Conservation (phyloP, 75 land plant species). For the Ceratopteris richardii region DNA sequence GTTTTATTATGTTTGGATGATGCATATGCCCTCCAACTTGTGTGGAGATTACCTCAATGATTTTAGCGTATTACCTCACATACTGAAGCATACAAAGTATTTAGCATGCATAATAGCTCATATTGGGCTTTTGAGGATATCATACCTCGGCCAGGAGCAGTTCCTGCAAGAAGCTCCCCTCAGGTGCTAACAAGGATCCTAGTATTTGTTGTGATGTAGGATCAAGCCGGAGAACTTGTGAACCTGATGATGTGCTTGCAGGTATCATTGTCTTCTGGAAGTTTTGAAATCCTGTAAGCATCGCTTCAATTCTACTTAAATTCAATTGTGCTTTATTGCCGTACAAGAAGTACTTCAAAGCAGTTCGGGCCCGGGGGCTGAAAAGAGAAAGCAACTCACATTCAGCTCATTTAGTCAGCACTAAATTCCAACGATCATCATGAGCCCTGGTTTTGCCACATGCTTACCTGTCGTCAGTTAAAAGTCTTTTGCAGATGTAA, state of each 20-base stretch:
- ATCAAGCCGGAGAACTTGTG: conserved; percentile 12
- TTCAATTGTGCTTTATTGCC: conserved; percentile 22
- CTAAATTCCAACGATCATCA: no score
- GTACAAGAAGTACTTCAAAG: conserved; percentile 33
- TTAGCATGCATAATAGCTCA: neutral
- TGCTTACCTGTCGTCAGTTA: conserved; percentile 40
- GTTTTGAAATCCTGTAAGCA: conserved; percentile 22
- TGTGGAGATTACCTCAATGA: no score
- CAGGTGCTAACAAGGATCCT: conserved; percentile 23
- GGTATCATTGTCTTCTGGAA: conserved; percentile 21
- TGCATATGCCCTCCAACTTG: no score
- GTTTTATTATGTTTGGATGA: no score
- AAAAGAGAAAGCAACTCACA: neutral
- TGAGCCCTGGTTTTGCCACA: no score
- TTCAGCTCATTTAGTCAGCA: no score
- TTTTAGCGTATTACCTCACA: neutral
- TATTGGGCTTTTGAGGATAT: neutral
- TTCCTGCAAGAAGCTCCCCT: conserved; percentile 34
- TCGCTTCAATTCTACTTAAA: conserved; percentile 20
- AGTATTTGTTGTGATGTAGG: conserved; percentile 23
- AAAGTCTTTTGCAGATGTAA: conserved; percentile 29
- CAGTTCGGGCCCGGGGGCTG: conserved; percentile 32
- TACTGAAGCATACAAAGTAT: neutral
- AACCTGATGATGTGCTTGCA: neutral
- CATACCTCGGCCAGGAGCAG: conserved; percentile 27